Base-by-base conservation (phyloP, 2,329 filamentous ascomycete species). In the Diaporthe vexans region DNA sequence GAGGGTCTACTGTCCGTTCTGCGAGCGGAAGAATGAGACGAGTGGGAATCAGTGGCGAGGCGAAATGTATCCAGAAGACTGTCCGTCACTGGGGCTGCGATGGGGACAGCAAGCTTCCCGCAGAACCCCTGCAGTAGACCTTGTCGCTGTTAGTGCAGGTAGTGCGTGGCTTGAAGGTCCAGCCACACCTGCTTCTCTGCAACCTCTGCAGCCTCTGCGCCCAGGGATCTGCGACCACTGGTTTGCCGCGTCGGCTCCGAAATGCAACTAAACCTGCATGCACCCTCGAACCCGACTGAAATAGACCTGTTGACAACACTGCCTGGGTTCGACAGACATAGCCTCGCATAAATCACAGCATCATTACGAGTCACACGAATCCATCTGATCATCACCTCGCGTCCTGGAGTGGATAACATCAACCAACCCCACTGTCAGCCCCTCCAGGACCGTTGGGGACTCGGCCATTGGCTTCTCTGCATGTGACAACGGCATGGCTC, bases 301-400 rank as follows among this genome's bases (percentile, higher is more conserved):
- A 10, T 37, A 37, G 37, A 13, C 37, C 37, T 37, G 37, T 13
- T 37, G 37, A 37, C 37, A 37, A 37, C 8, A 37, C 11, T 40
- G 57, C 35, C 24, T 51, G 43, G 8, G 21, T 21, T 52, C 33
- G 33, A 52, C 33, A 26, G 21, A 51, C 61, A 52, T n/a, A 51
- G 61, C 61, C 63, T 67, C 33, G 46, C 33, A 29, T 54, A 35
- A 40, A 68, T 54, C 33, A 68, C 46, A 68, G 33, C 63, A 68
- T 68, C 46, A 40, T 40, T 68, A 68, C 46, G 63, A 67, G 63
- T 51, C 29, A 17, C 61, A 17, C 59, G 26, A 48, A 33, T 51
- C n/a, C 63, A 52, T 68, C 63, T 68, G 63, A 54, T 54, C 63
- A 52, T 54, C 46, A 7, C 21, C 61, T 67, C 61, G 61, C n/a